Percentiles rank a stretch among this genome's conserved stretches.
phyloP scores from a whole-genome alignment of 106 monocot genomes.

The Dendrobium chrysotoxum region DNA sequence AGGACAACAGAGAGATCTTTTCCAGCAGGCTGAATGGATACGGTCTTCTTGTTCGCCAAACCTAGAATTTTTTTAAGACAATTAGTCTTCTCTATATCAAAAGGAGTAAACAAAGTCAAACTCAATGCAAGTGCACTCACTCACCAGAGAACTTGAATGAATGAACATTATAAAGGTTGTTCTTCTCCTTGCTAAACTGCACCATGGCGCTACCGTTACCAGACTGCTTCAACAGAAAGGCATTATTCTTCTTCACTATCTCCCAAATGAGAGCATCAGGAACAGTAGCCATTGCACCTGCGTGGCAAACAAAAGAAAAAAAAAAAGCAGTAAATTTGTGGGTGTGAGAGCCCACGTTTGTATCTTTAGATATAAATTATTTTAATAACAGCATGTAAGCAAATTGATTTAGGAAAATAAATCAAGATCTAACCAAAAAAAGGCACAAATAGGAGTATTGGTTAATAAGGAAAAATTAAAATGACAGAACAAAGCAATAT shows the following conservation, averaged over 20 bases:
- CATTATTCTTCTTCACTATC: conserved; percentile 71
- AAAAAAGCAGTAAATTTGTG: not conserved
- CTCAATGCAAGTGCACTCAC: not conserved
- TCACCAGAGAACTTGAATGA: conserved; percentile 73
- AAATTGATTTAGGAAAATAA: no score
- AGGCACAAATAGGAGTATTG: no score
- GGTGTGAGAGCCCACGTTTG: not conserved
- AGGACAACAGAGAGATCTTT: conserved; percentile 43
- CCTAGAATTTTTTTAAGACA: conserved; percentile 26
- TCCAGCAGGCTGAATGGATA: conserved; percentile 39
- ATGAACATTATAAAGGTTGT: conserved; percentile 69
- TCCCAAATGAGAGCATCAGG: conserved; percentile 63
- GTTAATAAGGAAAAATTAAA: no score
- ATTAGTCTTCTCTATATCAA: not conserved
- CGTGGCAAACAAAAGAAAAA: not conserved
- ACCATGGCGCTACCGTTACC: conserved; percentile 62
- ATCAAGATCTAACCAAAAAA: no score
- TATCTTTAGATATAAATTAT: no score
- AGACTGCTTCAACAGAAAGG: conserved; percentile 67
- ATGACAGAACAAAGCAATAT: not conserved
- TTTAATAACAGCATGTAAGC: no score
- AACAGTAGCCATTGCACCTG: conserved; percentile 39
- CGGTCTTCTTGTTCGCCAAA: conserved; percentile 63
- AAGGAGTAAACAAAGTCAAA: not conserved
- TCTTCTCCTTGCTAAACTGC: conserved; percentile 72